Evolutionary conservation across 352 stramenopile species (phyloP).

Genomic region (Globisporangium okanoganense): DNA sequence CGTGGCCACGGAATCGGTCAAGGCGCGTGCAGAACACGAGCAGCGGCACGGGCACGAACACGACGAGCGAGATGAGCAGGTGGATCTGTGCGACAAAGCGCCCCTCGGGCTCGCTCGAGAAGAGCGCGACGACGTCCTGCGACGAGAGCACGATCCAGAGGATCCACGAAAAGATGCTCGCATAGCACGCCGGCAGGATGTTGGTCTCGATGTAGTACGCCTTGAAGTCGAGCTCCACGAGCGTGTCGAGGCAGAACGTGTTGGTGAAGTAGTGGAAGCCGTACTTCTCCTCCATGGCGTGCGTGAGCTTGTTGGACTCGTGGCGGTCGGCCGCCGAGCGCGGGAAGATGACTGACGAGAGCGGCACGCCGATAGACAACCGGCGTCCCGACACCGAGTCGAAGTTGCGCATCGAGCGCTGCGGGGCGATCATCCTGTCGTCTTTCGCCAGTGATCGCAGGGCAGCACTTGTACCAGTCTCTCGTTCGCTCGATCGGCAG

Average conservation of each 20-base stretch:
- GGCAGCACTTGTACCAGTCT: no score
- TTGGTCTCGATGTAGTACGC: constrained; percentile 76
- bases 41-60: constrained; percentile 58
- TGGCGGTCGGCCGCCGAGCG: constrained; percentile 58
- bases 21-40: constrained; percentile 50
- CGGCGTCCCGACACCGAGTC: constrained; percentile 19
- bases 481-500: not conserved
- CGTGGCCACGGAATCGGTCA: constrained; percentile 46
- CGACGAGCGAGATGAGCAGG: constrained; percentile 43
- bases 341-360: constrained; percentile 72
- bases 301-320: constrained; percentile 63
- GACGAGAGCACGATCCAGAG: constrained; percentile 48
- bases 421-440: constrained; percentile 1
- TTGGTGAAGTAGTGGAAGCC: constrained; percentile 84
- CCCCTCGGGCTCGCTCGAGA: constrained; percentile 34
- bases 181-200: constrained; percentile 55
- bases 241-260: constrained; percentile 49
- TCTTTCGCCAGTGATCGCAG: no score
- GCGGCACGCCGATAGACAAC: constrained; percentile 57
- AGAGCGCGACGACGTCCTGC: constrained; percentile 36
- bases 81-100: constrained; percentile 23
- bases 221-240: constrained; percentile 74
- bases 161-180: constrained; percentile 51
- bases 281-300: constrained; percentile 72
- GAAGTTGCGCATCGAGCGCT: constrained; percentile 3